phyloP scores from a whole-genome alignment of 371 early-diverging fungal species.

The Phascolomyces articulosus region DNA sequence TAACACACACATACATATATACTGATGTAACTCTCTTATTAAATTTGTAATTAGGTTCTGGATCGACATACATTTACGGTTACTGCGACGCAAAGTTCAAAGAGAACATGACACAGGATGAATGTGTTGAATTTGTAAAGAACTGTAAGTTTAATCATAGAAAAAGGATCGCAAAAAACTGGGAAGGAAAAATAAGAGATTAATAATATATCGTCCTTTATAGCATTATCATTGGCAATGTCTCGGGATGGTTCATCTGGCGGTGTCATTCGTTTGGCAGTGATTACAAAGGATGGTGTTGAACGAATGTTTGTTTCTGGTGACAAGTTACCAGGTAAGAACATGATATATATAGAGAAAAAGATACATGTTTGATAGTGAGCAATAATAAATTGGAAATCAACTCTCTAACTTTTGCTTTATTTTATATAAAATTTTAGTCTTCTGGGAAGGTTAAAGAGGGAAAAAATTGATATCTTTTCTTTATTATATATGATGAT shows the following conservation, averaged over 20 bases:
- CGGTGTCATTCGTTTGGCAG: slow-evolving; percentile 96
- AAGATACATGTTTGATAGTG: not conserved
- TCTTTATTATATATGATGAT: too few species aligned
- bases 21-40: too few species aligned
- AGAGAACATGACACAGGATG: slow-evolving; percentile 88
- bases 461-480: too few species aligned
- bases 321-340: slow-evolving; percentile 74
- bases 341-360: too few species aligned
- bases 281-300: slow-evolving; percentile 93
- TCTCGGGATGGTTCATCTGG: slow-evolving; percentile 98
- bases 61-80: slow-evolving; percentile 98
- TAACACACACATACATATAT: too few species aligned
- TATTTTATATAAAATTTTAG: too few species aligned
- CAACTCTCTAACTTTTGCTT: too few species aligned
- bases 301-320: slow-evolving; percentile 93
- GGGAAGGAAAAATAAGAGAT: not conserved
- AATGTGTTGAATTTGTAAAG: slow-evolving; percentile 95
- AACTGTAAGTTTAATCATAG: slow-evolving; percentile 68
- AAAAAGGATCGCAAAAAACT: too few species aligned
- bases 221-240: slow-evolving; percentile 96
- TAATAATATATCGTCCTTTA: not conserved
- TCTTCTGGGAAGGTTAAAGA: slow-evolving; percentile 35
- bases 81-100: slow-evolving; percentile 94
- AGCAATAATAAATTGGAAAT: not conserved
- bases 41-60: slow-evolving; percentile 70